Percentiles rank a stretch among this genome's conserved stretches.
These are phyloP conservation scores for Saccharomycopsis selenospora DNA, from an alignment of 805 yeast species.

Conservation along the genomic window DNA sequence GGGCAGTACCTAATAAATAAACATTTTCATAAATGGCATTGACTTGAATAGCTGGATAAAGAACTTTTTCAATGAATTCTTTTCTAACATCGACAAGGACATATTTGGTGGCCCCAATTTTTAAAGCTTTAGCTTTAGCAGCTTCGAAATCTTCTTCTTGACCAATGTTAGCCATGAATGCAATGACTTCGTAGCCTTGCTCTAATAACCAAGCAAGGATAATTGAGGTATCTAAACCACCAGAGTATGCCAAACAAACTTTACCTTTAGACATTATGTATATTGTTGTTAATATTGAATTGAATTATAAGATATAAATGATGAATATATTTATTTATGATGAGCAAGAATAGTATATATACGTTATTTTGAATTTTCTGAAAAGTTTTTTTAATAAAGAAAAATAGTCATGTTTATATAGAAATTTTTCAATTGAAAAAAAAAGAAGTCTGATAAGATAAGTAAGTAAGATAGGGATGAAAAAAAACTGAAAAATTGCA, in stretches of 20 bases:
- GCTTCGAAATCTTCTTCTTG: slow-evolving; percentile 99
- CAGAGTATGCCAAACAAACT: slow-evolving; percentile 98
- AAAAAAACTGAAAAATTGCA: no score
- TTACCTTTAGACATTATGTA: slow-evolving; percentile 98
- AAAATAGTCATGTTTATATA: no score
- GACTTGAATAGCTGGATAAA: slow-evolving; percentile 93
- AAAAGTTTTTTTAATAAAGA: no score
- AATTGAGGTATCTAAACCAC: slow-evolving; percentile 97
- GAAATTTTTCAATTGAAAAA: no score
- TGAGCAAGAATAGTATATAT: no score
- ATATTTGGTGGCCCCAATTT: slow-evolving; percentile 95
- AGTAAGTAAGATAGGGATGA: no score
- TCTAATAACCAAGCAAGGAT: slow-evolving; percentile 97
- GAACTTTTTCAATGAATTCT: slow-evolving; percentile 87
- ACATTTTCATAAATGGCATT: slow-evolving; percentile 98
- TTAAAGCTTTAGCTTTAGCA: slow-evolving; percentile 91
- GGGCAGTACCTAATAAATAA: slow-evolving; percentile 90
- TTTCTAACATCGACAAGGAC: slow-evolving; percentile 91
- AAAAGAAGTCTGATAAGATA: no score
- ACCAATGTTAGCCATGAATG: slow-evolving; percentile 97
- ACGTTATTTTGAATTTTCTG: no score
- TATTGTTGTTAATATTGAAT: no score
- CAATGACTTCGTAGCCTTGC: slow-evolving; percentile 96
- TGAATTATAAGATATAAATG: no score
- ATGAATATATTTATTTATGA: no score